Evolutionary conservation across 768 basidiomycete species (phyloP), one percentile per base, ranked within the genome.

Genomic region (Kwoniella sp.): DNA sequence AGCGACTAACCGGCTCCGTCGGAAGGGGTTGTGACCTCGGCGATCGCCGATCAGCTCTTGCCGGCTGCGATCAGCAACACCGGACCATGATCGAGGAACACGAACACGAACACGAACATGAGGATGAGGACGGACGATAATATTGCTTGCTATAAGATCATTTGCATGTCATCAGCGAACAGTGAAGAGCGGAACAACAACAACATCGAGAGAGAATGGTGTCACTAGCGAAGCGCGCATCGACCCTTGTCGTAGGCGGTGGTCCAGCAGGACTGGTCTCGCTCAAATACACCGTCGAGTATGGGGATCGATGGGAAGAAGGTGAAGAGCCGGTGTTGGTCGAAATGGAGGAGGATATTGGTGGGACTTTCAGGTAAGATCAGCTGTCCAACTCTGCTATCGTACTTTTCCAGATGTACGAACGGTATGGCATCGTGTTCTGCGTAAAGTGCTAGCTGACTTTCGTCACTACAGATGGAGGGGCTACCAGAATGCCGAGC

Each of bases 311-410:
- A 37, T 70, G 55, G 54, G 53, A 15, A 0, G 45, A 47, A 25
- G 76, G 63, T 5, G 72, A 75, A 54, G 65, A 59, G 23, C 68
- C 75, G 13, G 57, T 77, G 20, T 59, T 75, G 37, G 70, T 77
- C n/a, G 76, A 77, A 61, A 75, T 75, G 72, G 76, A 77, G 59
- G 23, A 25, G 4, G 76, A 75, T 63, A 72, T 77, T 25, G 76
- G 76, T 9, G 76, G 76, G 7, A 77, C 76, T 15, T 75, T 77
- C 61, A 55, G 70, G 72, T 73, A 41, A 58, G 65, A 51, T 52
- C 11, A 2, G 47, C 5, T 48, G 5, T 7, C 47, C 17, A 7
- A 2, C 38, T 45, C 38, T 23, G 25, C 45, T 4, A 12, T n/a
- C n/a, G n/a, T n/a, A n/a, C n/a, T n/a, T n/a, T n/a, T 50, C 22